Percentiles rank a stretch among this genome's conserved stretches.
phyloP scores from a whole-genome alignment of 2,329 filamentous ascomycete species.

The Pyrenochaeta sp. region DNA sequence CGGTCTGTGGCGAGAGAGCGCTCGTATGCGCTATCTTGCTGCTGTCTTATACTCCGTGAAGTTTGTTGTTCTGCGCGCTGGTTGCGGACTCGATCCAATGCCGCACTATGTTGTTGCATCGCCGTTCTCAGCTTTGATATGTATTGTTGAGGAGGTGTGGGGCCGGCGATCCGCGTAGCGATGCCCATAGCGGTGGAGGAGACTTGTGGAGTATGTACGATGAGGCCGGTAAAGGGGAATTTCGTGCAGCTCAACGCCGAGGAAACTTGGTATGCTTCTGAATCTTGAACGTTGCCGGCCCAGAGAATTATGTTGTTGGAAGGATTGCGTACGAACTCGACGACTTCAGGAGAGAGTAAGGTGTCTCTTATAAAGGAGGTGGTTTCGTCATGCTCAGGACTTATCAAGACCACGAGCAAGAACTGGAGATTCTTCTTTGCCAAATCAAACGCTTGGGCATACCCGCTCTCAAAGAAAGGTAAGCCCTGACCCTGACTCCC shows the following conservation, averaged over 20 bases:
- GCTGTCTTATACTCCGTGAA: conserved; percentile 79
- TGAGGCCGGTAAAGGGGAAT: conserved; percentile 86
- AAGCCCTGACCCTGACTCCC: conserved; percentile 67
- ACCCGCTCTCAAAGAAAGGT: conserved; percentile 85
- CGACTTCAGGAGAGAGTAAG: conserved; percentile 77
- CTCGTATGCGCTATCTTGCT: conserved; percentile 95
- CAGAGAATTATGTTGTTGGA: conserved; percentile 85
- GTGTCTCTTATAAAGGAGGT: conserved; percentile 82
- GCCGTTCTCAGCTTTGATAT: conserved; percentile 77
- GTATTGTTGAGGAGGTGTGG: conserved; percentile 74
- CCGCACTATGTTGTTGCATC: conserved; percentile 77
- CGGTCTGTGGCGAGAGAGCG: conserved; percentile 87
- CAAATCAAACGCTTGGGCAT: conserved; percentile 88
- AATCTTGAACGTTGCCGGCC: conserved; percentile 91
- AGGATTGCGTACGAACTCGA: conserved; percentile 76
- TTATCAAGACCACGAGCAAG: conserved; percentile 85
- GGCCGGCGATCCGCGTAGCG: conserved; percentile 78
- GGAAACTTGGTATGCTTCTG: conserved; percentile 94
- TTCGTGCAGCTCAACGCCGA: conserved; percentile 87
- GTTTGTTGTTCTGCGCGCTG: conserved; percentile 82
- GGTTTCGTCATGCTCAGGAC: conserved; percentile 94
- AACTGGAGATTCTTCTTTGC: conserved; percentile 94
- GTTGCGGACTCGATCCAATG: conserved; percentile 77
- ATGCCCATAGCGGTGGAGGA: conserved; percentile 90
- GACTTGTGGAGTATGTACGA: conserved; percentile 86